Conservation (phyloP, 805 yeast species). For the Candida chilensis region DNA sequence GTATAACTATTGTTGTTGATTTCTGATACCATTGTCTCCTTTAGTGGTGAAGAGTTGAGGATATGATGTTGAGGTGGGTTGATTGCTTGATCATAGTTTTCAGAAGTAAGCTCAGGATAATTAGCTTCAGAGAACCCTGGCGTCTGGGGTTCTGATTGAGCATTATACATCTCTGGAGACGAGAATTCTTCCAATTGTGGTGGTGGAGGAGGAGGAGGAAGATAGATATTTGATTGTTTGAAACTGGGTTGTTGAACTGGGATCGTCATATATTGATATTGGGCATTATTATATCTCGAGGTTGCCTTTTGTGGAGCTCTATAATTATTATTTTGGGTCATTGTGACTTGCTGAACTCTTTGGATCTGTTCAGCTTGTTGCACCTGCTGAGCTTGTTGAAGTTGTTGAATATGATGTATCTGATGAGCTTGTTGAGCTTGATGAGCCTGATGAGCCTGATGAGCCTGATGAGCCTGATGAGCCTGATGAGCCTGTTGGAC, state of each 20-base stretch:
- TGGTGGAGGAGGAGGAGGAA: background rate
- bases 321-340: background rate
- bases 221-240: background rate
- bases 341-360: no score
- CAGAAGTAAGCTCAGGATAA: background rate
- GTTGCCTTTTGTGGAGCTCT: background rate
- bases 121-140: slow-evolving; percentile 1
- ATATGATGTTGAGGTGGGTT: background rate
- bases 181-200: slow-evolving; percentile 1
- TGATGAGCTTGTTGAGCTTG: no score
- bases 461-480: no score
- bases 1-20: background rate
- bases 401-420: no score
- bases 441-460: no score
- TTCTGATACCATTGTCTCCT: background rate
- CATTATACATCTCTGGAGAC: background rate
- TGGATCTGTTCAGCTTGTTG: no score
- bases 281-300: background rate
- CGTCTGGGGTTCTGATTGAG: background rate
- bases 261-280: background rate
- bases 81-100: background rate
- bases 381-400: no score
- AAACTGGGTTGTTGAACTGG: slow-evolving; percentile 1
- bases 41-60: background rate
- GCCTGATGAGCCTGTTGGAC: slow-evolving; percentile 9